Evolutionary conservation across 331 rosid species (phyloP).

Genomic region (Quercus phellos): DNA sequence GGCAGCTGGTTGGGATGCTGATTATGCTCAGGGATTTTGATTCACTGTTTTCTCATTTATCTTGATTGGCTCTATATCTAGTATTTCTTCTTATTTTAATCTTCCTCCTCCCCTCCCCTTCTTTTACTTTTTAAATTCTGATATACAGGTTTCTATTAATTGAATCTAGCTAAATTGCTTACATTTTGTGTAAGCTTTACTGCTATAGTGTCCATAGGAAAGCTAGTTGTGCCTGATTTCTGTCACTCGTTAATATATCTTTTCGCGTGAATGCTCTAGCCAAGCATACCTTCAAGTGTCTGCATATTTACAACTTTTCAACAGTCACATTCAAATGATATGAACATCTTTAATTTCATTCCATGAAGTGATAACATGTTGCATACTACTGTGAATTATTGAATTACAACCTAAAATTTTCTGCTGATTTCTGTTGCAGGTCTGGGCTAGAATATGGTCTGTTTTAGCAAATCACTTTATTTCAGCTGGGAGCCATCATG

Average conservation of each 20-base stretch:
- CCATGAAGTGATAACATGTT: constrained; percentile 4
- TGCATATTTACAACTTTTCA: not conserved
- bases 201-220: not conserved
- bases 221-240: not conserved
- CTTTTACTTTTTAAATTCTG: not conserved
- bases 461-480: constrained; percentile 95
- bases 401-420: not conserved
- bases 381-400: not conserved
- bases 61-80: not conserved
- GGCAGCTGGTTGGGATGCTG: not conserved
- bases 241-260: no score
- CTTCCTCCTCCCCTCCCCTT: not conserved
- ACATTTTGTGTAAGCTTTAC: not conserved
- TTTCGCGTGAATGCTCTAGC: not conserved
- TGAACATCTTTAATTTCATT: not conserved
- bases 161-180: not conserved
- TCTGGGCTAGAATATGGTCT: constrained; percentile 99
- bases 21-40: not conserved
- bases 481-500: constrained; percentile 96
- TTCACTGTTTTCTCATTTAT: not conserved
- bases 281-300: not conserved
- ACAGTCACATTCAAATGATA: not conserved
- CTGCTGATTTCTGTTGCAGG: constrained; percentile 48
- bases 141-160: not conserved
- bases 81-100: not conserved